Evolutionary conservation across 176 grass and related monocot species (phyloP).

Genomic region (Paspalum notatum): DNA sequence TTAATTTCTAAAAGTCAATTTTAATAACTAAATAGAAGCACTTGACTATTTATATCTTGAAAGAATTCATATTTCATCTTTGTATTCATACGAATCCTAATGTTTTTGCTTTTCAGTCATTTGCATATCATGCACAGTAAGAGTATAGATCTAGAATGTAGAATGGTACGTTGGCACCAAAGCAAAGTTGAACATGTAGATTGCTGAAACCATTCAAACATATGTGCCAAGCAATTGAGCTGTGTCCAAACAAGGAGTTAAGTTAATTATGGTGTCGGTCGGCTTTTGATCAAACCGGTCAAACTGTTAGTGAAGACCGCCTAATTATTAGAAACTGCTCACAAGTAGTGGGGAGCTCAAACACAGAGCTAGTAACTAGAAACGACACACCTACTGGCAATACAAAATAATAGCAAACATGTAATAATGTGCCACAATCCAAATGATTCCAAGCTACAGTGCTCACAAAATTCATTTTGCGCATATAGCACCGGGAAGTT

Average conservation of each 20-base stretch:
- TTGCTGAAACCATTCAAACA: background rate
- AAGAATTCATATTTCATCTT: conserved; percentile 17
- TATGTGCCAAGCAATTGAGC: background rate
- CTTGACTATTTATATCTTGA: background rate
- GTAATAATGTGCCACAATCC: conserved; percentile 16
- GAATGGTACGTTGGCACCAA: background rate
- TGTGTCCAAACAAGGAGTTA: background rate
- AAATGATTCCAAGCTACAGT: conserved; percentile 1
- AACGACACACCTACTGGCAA: background rate
- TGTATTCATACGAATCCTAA: background rate
- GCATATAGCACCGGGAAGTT: background rate
- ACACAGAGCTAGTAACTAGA: background rate
- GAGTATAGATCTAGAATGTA: background rate
- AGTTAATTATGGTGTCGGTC: background rate
- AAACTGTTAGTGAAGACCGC: background rate
- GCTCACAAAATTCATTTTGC: conserved; percentile 2
- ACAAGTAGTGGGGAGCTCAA: background rate
- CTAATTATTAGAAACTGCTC: background rate
- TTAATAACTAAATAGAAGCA: conserved; percentile 9
- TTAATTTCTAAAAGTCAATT: conserved; percentile 16
- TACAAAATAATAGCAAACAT: background rate
- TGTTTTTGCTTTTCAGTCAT: background rate
- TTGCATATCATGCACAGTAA: conserved; percentile 5
- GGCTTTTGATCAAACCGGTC: background rate
- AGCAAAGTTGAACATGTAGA: background rate